A percentile compares a stretch with the other conserved stretches of the same genome.
Conservation (phyloP, 768 basidiomycete genomes). For the Coprinellus aureogranulatus region DNA sequence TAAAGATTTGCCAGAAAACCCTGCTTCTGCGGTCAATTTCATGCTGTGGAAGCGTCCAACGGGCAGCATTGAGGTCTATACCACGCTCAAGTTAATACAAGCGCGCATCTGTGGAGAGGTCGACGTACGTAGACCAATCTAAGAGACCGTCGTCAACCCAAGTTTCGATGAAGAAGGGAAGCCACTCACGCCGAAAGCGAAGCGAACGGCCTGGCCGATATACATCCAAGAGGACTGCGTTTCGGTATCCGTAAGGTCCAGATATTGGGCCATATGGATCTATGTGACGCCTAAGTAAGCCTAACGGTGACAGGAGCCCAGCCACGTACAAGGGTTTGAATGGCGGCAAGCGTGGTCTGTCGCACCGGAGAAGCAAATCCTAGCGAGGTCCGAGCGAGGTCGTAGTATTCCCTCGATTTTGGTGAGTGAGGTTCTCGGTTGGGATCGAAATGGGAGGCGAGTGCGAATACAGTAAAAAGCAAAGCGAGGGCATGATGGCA, state of each 20-base stretch:
- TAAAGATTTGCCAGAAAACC: constrained; percentile 70
- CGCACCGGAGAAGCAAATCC: constrained; percentile 43
- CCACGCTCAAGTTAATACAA: neutral
- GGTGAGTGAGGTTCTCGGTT: constrained; percentile 43
- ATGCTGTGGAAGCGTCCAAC: constrained; percentile 55
- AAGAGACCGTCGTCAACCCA: neutral
- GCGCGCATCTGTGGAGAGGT: neutral
- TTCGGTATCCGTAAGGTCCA: constrained; percentile 55
- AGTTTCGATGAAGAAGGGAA: neutral
- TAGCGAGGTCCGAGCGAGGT: constrained; percentile 54
- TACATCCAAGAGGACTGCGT: constrained; percentile 54
- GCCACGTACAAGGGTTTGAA: constrained; percentile 55
- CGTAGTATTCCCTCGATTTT: constrained; percentile 61
- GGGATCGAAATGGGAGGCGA: constrained; percentile 63
- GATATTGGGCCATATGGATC: constrained; percentile 48
- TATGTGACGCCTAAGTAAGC: constrained; percentile 6
- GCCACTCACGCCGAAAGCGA: constrained; percentile 56
- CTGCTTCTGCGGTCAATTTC: constrained; percentile 46
- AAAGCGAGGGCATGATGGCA: constrained; percentile 58
- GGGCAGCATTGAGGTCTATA: constrained; percentile 56
- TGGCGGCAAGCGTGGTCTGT: constrained; percentile 52
- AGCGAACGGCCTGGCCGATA: constrained; percentile 56
- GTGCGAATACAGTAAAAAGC: constrained; percentile 63
- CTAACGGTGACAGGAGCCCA: neutral
- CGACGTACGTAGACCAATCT: constrained; percentile 56